A percentile compares a stretch with the other conserved stretches of the same genome.
These are phyloP conservation scores for Sugiyamaella novakii DNA, from an alignment of 1,139 yeast genomes.

Conservation along the genomic window DNA sequence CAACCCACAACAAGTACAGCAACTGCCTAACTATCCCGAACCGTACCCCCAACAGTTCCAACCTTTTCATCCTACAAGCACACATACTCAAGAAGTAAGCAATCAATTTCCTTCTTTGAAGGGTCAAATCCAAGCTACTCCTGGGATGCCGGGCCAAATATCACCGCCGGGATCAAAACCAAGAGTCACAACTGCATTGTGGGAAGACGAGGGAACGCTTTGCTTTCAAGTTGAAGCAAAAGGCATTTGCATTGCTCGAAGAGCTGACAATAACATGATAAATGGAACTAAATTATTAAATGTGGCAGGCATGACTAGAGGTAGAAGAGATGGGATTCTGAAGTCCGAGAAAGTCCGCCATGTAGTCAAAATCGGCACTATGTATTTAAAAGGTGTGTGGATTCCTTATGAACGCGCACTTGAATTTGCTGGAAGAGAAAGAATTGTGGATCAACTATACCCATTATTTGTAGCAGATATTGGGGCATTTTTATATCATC, in stretches of 20 bases:
- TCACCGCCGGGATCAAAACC: constrained; percentile 64
- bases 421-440: constrained; percentile 84
- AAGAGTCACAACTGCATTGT: constrained; percentile 85
- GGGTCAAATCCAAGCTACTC: constrained; percentile 32
- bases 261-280: constrained; percentile 90
- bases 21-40: constrained; percentile 22
- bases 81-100: constrained; percentile 25
- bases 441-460: constrained; percentile 76
- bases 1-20: constrained; percentile 17
- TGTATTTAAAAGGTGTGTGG: constrained; percentile 97
- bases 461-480: constrained; percentile 88
- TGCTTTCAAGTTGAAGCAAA: constrained; percentile 94
- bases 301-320: constrained; percentile 91
- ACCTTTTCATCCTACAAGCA: constrained; percentile 2
- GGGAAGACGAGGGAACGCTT: constrained; percentile 94
- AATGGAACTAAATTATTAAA: constrained; percentile 90
- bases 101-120: constrained; percentile 41
- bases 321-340: constrained; percentile 83
- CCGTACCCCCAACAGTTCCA: constrained; percentile 16
- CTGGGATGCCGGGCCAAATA: constrained; percentile 45
- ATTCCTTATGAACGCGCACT: constrained; percentile 91
- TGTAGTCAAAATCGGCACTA: constrained; percentile 91
- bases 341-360: constrained; percentile 84
- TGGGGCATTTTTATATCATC: constrained; percentile 45
- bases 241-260: constrained; percentile 82